Conservation (phyloP, 257 asterid species). For the Capsicum rhomboideum region DNA sequence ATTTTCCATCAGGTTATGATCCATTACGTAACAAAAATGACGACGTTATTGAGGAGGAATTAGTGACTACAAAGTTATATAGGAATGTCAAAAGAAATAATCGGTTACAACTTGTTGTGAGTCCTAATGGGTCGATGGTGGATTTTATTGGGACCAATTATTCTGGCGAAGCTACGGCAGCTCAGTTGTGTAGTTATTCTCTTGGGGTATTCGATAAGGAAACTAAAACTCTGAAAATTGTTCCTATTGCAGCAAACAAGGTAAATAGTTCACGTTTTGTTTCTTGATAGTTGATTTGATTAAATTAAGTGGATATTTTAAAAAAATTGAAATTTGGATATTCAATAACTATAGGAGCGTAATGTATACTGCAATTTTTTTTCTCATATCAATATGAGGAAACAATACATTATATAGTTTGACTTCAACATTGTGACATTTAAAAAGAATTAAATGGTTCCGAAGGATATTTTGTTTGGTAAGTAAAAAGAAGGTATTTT, state of each 20-base stretch:
- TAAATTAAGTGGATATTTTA: no score
- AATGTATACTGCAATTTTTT: no score
- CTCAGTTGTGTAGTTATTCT: constrained; percentile 57
- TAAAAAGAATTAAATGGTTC: background rate
- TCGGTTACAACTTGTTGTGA: constrained; percentile 53
- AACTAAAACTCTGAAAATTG: constrained; percentile 43
- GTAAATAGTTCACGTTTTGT: background rate
- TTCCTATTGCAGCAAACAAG: constrained; percentile 37
- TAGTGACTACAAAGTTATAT: constrained; percentile 14
- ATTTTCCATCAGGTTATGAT: constrained; percentile 56
- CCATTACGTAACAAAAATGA: constrained; percentile 18
- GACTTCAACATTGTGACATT: no score
- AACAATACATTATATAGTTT: no score
- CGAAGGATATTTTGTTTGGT: background rate
- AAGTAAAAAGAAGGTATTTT: background rate
- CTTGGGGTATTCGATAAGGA: constrained; percentile 66
- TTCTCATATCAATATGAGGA: no score
- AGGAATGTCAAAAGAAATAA: constrained; percentile 32
- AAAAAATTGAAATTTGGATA: background rate
- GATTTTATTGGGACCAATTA: constrained; percentile 64
- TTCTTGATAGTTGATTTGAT: no score
- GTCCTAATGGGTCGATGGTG: constrained; percentile 34
- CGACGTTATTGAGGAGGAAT: background rate
- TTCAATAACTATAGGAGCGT: no score
- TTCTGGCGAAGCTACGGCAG: constrained; percentile 60